Percentiles rank a stretch among this genome's conserved stretches.
phyloP scores from a whole-genome alignment of 176 grass and related monocot species.

The Themeda triandra region DNA sequence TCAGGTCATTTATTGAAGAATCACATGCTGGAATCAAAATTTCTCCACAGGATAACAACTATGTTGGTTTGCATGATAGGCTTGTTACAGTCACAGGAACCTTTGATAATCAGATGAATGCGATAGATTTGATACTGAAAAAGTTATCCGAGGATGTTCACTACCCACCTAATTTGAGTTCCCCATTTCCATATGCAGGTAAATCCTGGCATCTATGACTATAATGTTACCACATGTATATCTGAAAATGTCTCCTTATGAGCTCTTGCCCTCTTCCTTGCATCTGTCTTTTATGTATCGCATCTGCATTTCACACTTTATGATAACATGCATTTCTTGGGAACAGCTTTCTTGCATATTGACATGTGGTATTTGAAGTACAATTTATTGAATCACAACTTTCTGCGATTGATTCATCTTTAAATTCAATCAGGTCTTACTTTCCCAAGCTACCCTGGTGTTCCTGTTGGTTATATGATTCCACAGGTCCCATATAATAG shows the following conservation, averaged over 20 bases:
- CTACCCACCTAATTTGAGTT: conserved; percentile 81
- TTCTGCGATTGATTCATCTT: conserved; percentile 13
- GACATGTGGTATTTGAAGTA: neutral
- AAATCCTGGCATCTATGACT: conserved; percentile 14
- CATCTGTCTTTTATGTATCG: neutral
- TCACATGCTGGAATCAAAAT: conserved; percentile 95
- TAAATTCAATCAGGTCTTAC: conserved; percentile 42
- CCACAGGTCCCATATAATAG: conserved; percentile 62
- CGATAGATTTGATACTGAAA: conserved; percentile 79
- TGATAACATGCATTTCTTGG: neutral
- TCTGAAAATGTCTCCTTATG: neutral
- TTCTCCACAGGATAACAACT: conserved; percentile 93
- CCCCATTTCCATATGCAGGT: conserved; percentile 94
- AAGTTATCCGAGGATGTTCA: conserved; percentile 88
- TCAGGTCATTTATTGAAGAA: conserved; percentile 92
- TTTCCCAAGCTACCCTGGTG: conserved; percentile 61
- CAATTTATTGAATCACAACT: neutral
- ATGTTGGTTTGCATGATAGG: conserved; percentile 90
- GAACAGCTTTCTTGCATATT: neutral
- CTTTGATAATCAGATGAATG: conserved; percentile 83
- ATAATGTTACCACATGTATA: neutral
- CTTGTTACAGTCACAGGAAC: conserved; percentile 86
- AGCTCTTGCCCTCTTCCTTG: neutral
- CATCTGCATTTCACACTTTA: neutral
- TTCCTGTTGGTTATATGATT: conserved; percentile 88